Evolutionary conservation across 2,329 filamentous ascomycete species (phyloP).

Genomic region (Verticillium klebahnii): DNA sequence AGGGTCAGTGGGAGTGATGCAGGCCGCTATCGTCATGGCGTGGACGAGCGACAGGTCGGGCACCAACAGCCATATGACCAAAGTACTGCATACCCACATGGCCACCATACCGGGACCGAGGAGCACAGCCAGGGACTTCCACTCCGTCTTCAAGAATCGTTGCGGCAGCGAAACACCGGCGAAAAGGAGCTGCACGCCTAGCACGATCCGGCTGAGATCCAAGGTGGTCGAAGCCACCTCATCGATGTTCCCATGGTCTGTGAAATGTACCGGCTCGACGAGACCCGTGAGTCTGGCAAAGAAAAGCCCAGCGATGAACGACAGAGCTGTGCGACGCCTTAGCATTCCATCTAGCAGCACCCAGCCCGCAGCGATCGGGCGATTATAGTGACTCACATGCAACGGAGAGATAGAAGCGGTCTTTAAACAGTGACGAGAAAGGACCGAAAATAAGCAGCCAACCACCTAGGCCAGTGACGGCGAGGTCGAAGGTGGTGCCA

Average conservation of each 20-base stretch:
- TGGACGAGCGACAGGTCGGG: slow-evolving; percentile 70
- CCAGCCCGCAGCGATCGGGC: neutral
- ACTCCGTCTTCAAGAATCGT: slow-evolving; percentile 74
- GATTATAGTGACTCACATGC: slow-evolving; percentile 56
- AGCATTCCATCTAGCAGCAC: neutral
- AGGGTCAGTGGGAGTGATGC: slow-evolving; percentile 89
- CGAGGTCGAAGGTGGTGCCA: slow-evolving; percentile 65
- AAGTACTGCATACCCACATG: slow-evolving; percentile 83
- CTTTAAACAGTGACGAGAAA: slow-evolving; percentile 85
- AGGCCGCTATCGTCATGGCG: slow-evolving; percentile 75
- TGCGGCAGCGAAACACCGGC: slow-evolving; percentile 84
- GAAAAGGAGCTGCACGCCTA: slow-evolving; percentile 85
- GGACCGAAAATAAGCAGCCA: slow-evolving; percentile 89
- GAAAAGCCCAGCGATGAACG: slow-evolving; percentile 50
- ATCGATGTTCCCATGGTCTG: slow-evolving; percentile 55
- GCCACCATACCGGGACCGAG: slow-evolving; percentile 78
- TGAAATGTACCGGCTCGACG: slow-evolving; percentile 72
- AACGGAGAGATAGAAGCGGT: slow-evolving; percentile 87
- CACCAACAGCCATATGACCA: slow-evolving; percentile 73
- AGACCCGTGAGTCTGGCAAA: slow-evolving; percentile 73
- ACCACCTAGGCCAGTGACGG: slow-evolving; percentile 74
- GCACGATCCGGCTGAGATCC: slow-evolving; percentile 79
- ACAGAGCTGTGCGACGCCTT: neutral
- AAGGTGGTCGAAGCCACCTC: slow-evolving; percentile 71
- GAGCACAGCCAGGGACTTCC: slow-evolving; percentile 68